A percentile compares a stretch with the other conserved stretches of the same genome.
phyloP scores from a whole-genome alignment of 2,329 filamentous ascomycete genomes.

The Waltergamsia citrina region DNA sequence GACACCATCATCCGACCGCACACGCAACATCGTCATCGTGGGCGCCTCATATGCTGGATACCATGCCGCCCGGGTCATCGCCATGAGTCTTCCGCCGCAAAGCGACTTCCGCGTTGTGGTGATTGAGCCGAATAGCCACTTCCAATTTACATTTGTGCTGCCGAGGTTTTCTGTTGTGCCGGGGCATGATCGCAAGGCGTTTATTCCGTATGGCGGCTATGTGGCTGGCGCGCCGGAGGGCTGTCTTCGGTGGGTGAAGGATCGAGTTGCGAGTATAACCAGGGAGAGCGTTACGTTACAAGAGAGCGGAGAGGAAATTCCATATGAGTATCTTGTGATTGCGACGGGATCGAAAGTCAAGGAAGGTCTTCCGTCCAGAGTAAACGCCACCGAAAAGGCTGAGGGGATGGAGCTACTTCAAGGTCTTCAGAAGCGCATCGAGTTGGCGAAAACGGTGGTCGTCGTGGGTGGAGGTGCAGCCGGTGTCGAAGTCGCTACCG shows the following conservation, averaged over 20 bases:
- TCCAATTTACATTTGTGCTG: slow-evolving; percentile 46
- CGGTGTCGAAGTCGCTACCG: slow-evolving; percentile 51
- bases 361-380: slow-evolving; percentile 35
- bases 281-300: slow-evolving; percentile 27
- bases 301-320: slow-evolving; percentile 29
- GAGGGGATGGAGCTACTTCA: slow-evolving; percentile 32
- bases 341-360: slow-evolving; percentile 43
- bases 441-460: slow-evolving; percentile 30
- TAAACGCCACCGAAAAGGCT: slow-evolving; percentile 28
- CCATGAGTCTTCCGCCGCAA: slow-evolving; percentile 31
- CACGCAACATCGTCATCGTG: slow-evolving; percentile 35
- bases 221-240: slow-evolving; percentile 20
- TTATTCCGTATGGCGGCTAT: slow-evolving; percentile 44
- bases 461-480: slow-evolving; percentile 52
- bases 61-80: slow-evolving; percentile 30
- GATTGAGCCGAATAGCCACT: slow-evolving; percentile 45
- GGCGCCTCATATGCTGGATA: slow-evolving; percentile 46
- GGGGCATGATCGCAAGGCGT: slow-evolving; percentile 46
- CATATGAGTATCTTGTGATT: slow-evolving; percentile 46
- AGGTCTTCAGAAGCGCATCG: slow-evolving; percentile 35
- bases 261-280: slow-evolving; percentile 27
- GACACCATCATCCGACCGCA: not conserved
- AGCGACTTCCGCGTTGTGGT: slow-evolving; percentile 37
- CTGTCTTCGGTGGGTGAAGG: slow-evolving; percentile 28
- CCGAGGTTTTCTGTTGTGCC: slow-evolving; percentile 47